Percentiles rank a stretch among this genome's conserved stretches.
Evolutionary conservation across 2,329 filamentous ascomycete genomes (phyloP).

Genomic region (Cladophialophora exuberans): DNA sequence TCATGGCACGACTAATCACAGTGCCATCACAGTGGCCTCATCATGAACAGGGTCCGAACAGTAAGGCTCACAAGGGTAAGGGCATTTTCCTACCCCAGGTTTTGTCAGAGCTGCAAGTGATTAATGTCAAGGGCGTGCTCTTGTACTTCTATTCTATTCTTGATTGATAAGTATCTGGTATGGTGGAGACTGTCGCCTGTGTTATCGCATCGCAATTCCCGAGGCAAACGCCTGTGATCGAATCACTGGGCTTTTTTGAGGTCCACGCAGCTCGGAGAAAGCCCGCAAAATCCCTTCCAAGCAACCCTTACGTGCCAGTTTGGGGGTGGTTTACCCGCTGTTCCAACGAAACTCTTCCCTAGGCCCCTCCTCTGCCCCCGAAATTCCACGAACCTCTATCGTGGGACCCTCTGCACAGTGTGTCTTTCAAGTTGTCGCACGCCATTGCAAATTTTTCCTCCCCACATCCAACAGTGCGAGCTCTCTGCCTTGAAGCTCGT

Average conservation of each 20-base stretch:
- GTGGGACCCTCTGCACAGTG: not conserved
- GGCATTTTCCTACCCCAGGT: no score
- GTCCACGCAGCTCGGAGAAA: not conserved
- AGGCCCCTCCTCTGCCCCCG: conserved; percentile 14
- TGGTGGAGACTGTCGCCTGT: no score
- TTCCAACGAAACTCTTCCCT: not conserved
- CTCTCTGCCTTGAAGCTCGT: not conserved
- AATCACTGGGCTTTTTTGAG: not conserved
- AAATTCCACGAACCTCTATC: not conserved
- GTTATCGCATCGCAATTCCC: conserved; percentile 23
- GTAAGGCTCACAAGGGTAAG: no score
- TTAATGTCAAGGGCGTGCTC: no score
- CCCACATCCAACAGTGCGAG: not conserved
- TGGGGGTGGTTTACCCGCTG: not conserved
- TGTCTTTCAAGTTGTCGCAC: not conserved
- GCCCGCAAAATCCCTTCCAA: not conserved
- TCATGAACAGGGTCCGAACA: no score
- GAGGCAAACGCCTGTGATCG: conserved; percentile 2
- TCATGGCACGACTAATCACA: no score
- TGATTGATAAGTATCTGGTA: no score
- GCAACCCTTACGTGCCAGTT: not conserved
- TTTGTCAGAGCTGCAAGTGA: no score
- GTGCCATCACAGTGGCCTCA: no score
- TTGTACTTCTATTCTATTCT: no score
- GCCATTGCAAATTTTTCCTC: conserved; percentile 7